Evolutionary conservation across 805 yeast species (phyloP).

Genomic region (Isabelozyma gotoi): DNA sequence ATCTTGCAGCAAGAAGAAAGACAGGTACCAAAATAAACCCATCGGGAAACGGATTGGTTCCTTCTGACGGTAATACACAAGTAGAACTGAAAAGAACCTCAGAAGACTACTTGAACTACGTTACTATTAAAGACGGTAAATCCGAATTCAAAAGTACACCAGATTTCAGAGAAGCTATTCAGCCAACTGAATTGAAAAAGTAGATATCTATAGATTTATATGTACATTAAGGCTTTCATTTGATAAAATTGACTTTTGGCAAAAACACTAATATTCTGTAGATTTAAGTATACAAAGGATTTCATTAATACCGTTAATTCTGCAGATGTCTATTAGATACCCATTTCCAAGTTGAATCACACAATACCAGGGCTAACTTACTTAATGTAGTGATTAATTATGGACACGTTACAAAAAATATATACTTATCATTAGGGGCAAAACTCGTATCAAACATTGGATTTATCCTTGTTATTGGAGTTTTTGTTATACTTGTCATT

Average conservation of each 20-base stretch:
- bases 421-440: too few species aligned
- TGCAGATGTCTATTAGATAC: too few species aligned
- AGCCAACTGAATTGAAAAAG: background rate
- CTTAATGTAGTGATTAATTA: too few species aligned
- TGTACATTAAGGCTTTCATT: too few species aligned
- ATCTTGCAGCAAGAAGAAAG: background rate
- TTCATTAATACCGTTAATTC: too few species aligned
- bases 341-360: too few species aligned
- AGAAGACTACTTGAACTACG: conserved; percentile 48
- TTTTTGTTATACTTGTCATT: background rate
- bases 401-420: too few species aligned
- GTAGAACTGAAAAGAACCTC: background rate
- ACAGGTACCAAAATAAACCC: background rate
- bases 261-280: too few species aligned
- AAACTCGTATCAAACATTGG: too few species aligned
- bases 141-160: conserved; percentile 46
- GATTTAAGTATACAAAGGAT: too few species aligned
- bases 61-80: background rate
- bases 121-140: conserved; percentile 40
- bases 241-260: too few species aligned
- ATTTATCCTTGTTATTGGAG: background rate
- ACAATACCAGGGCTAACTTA: too few species aligned
- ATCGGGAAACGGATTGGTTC: background rate
- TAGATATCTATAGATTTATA: background rate
- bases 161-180: conserved; percentile 16